A percentile compares a stretch with the other conserved stretches of the same genome.
These are phyloP conservation scores for Lactarius pseudohatsudake DNA, from an alignment of 768 basidiomycete species.

Conservation along the genomic window DNA sequence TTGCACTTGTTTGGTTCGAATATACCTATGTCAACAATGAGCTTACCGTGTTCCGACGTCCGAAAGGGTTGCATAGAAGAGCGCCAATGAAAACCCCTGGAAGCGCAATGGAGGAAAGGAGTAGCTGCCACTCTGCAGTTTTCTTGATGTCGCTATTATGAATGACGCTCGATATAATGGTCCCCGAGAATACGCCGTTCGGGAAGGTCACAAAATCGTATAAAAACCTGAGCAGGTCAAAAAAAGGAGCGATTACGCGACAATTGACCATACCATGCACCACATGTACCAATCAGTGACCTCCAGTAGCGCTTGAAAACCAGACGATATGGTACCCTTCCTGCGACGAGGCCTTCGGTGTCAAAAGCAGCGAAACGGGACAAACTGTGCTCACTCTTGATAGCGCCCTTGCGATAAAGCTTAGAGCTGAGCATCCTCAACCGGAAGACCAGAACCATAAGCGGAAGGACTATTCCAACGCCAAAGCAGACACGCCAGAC, in stretches of 20 bases:
- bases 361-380: neutral
- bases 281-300: conserved; percentile 66
- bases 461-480: conserved; percentile 58
- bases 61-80: conserved; percentile 50
- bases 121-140: conserved; percentile 70
- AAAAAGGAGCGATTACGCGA: neutral
- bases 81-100: conserved; percentile 50
- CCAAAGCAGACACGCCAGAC: conserved; percentile 71
- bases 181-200: conserved; percentile 66
- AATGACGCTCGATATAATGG: conserved; percentile 68
- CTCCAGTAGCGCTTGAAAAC: conserved; percentile 66
- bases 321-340: conserved; percentile 58
- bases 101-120: conserved; percentile 58
- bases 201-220: conserved; percentile 74
- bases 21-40: neutral
- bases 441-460: conserved; percentile 71
- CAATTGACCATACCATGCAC: conserved; percentile 55
- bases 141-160: conserved; percentile 51
- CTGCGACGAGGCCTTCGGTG: conserved; percentile 34
- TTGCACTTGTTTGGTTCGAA: conserved; percentile 2
- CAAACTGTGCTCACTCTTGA: conserved; percentile 48
- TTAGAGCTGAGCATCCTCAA: conserved; percentile 68
- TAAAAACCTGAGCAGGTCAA: conserved; percentile 49
- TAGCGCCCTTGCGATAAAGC: conserved; percentile 62
- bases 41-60: conserved; percentile 56